Base-by-base conservation (phyloP, 441 rosid genomes). In the Dalechampia spathulata region DNA sequence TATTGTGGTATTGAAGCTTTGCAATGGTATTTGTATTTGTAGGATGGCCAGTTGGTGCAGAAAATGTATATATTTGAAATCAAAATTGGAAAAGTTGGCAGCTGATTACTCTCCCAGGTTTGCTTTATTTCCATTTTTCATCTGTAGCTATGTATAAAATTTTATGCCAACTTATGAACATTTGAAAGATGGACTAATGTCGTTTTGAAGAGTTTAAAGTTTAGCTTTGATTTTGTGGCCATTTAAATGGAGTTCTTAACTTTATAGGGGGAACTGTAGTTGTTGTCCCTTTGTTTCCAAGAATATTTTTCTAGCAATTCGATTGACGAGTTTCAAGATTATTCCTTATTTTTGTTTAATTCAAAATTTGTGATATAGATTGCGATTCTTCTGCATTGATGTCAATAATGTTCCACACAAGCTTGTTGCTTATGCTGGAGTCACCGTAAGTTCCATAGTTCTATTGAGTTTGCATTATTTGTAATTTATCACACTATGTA, bases 1-100 rank as follows among this genome's bases (percentile, higher is more conserved):
- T 42, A 17, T 22, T 10, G 38, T 52, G 3, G 6, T 21, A n/a
- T 12, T 34, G 34, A 54, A 59, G 63, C 58, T 67, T 19, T 36
- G 42, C 13, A 19, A 8, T 30, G 49, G 57, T 60, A 16, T 56
- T 19, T 75, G 70, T 63, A 48, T 58, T 62, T 78, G 82, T 76
- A 91, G 98, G 98, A 83, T 82, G 85, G 98, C 96, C 42, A 79
- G 72, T 72, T 91, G 96, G 96, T 91, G 98, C 75, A 83, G 95
- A 65, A 91, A 92, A 73, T 88, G 96, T 65, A 80, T 88, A 50
- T 88, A 77, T 69, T 71, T 92, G 68, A 84, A 78, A 65, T 96
- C 98, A 0, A 83, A 88, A 62, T 69, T 83, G 80, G 86, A 86
- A 72, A 88, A 79, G 78, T 73, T 92, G 55, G 95, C 96, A 39